These are phyloP conservation scores for Centella asiatica DNA, from an alignment of 129 eudicot species.

Conservation along the genomic window DNA sequence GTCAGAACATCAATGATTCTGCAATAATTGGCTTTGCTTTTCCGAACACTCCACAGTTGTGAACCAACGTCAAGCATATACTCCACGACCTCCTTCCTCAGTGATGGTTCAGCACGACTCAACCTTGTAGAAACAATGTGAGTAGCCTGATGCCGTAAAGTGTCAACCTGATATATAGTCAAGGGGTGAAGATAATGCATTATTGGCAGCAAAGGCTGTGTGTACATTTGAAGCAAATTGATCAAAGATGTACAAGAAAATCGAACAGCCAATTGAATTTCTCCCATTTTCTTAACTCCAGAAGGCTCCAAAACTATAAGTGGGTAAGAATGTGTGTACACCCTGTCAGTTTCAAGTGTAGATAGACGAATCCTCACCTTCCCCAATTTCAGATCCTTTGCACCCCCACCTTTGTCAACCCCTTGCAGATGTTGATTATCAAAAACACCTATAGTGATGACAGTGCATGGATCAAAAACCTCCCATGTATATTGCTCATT, in stretches of 20 bases:
- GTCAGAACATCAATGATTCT: constrained; percentile 24
- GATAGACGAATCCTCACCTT: constrained; percentile 47
- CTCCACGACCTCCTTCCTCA: constrained; percentile 46
- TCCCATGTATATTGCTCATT: constrained; percentile 64
- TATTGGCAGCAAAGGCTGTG: constrained; percentile 37
- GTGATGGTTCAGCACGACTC: constrained; percentile 47
- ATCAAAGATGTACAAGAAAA: constrained; percentile 39
- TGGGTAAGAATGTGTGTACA: constrained; percentile 47
- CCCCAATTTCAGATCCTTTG: constrained; percentile 37
- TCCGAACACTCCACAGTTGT: constrained; percentile 47
- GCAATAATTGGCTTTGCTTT: constrained; percentile 43
- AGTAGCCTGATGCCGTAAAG: constrained; percentile 40
- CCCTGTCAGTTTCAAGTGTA: constrained; percentile 40
- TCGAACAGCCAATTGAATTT: constrained; percentile 49
- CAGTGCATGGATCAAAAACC: constrained; percentile 53
- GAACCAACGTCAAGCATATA: constrained; percentile 56
- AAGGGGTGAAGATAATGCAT: constrained; percentile 42
- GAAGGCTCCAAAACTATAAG: constrained; percentile 35
- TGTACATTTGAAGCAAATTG: constrained; percentile 32
- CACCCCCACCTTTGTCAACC: constrained; percentile 17
- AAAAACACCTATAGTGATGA: constrained; percentile 41
- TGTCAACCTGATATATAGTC: constrained; percentile 30
- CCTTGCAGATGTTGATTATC: constrained; percentile 45
- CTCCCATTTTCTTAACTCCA: constrained; percentile 50
- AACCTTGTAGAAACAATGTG: constrained; percentile 39